Conservation (phyloP, 1,139 yeast species). For the Dujonia santamariae region DNA sequence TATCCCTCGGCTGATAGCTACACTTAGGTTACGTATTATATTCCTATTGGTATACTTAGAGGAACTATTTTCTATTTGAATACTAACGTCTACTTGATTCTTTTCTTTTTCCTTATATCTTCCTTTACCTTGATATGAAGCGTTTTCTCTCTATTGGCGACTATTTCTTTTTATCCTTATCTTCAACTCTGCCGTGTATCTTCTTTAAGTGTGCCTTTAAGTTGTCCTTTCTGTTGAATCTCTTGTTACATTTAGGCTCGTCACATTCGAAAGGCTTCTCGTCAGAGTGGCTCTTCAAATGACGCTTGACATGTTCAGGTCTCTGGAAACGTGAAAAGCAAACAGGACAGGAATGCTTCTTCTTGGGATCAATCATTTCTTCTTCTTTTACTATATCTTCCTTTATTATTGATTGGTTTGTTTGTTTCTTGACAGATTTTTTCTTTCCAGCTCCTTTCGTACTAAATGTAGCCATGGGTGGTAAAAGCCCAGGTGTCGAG, state of each 20-base stretch:
- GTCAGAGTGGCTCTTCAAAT: conserved; percentile 80
- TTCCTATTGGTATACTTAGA: too few species aligned
- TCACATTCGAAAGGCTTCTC: conserved; percentile 85
- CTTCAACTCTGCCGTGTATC: conserved; percentile 45
- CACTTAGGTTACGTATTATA: too few species aligned
- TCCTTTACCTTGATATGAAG: too few species aligned
- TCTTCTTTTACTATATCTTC: conserved; percentile 4
- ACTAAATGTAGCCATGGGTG: conserved; percentile 40
- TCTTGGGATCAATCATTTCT: conserved; percentile 49
- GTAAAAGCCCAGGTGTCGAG: conserved; percentile 23
- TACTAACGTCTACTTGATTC: too few species aligned
- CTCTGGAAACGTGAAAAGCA: conserved; percentile 77
- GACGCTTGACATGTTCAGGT: conserved; percentile 91
- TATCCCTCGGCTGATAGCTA: too few species aligned
- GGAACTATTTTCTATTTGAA: too few species aligned
- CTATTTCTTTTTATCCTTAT: too few species aligned
- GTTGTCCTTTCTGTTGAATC: conserved; percentile 71
- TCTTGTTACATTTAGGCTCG: conserved; percentile 67
- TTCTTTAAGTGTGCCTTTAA: conserved; percentile 68
- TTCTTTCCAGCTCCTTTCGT: conserved; percentile 5
- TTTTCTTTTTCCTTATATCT: too few species aligned
- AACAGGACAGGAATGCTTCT: conserved; percentile 73
- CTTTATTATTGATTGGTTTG: too few species aligned
- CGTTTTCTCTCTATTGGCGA: too few species aligned
- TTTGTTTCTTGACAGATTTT: too few species aligned